Percentiles rank a stretch among this genome's conserved stretches.
phyloP scores from a whole-genome alignment of 2,329 filamentous ascomycete species.

The Trichoderma atroviride region DNA sequence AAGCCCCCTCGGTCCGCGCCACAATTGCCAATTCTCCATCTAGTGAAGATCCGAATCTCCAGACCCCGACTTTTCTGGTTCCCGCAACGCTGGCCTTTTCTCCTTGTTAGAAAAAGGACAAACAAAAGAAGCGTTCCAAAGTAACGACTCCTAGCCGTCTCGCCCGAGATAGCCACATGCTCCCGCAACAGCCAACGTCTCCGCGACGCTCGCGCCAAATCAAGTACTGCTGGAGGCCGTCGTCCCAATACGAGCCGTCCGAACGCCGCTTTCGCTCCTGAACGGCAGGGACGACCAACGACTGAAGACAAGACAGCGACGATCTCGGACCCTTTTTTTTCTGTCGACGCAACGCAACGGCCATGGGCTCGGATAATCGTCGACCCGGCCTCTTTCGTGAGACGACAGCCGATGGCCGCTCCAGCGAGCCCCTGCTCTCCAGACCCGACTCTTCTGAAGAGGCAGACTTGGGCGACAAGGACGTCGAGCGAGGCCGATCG shows the following conservation, averaged over 20 bases:
- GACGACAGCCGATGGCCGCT: slow-evolving; percentile 48
- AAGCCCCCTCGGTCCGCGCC: slow-evolving; percentile 7
- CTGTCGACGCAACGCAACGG: slow-evolving; percentile 24
- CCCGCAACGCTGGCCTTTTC: background rate
- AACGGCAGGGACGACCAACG: slow-evolving; percentile 32
- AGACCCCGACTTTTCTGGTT: background rate
- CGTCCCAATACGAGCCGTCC: slow-evolving; percentile 32
- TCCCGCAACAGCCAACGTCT: slow-evolving; percentile 20
- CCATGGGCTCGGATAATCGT: slow-evolving; percentile 48
- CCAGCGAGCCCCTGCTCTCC: slow-evolving; percentile 46
- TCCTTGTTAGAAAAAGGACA: background rate
- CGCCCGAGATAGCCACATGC: slow-evolving; percentile 35
- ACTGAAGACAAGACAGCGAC: slow-evolving; percentile 27
- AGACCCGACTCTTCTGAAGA: slow-evolving; percentile 39
- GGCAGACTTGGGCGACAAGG: slow-evolving; percentile 31
- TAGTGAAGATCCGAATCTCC: slow-evolving; percentile 14
- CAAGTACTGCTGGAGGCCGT: slow-evolving; percentile 34
- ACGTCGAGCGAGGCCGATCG: slow-evolving; percentile 21
- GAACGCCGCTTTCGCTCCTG: slow-evolving; percentile 36
- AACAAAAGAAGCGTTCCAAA: slow-evolving; percentile 16
- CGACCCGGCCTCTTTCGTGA: slow-evolving; percentile 50
- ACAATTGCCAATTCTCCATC: slow-evolving; percentile 8
- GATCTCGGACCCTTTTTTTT: slow-evolving; percentile 4
- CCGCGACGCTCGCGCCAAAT: slow-evolving; percentile 30
- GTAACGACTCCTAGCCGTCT: slow-evolving; percentile 25